These are phyloP conservation scores for Pythium scleroteichum DNA, from an alignment of 352 stramenopile genomes.

Conservation along the genomic window DNA sequence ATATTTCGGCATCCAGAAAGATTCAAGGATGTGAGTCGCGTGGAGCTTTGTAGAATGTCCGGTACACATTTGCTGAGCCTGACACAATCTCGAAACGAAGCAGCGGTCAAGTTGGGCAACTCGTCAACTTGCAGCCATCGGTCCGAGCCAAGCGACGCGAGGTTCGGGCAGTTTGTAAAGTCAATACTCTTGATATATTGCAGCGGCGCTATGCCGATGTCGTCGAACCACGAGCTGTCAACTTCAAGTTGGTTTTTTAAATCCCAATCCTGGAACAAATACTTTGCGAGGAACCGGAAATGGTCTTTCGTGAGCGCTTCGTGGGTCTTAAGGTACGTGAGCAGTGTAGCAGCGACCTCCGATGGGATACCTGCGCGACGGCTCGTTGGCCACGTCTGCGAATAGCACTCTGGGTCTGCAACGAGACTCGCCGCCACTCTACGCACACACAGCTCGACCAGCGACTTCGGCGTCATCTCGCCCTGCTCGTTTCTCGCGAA, in stretches of 20 bases:
- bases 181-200: slow-evolving; percentile 62
- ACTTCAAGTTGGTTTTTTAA: slow-evolving; percentile 49
- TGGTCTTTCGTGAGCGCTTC: slow-evolving; percentile 52
- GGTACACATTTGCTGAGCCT: slow-evolving; percentile 45
- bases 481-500: slow-evolving; percentile 43
- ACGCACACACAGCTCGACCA: slow-evolving; percentile 62
- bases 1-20: slow-evolving; percentile 62
- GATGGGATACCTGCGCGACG: slow-evolving; percentile 23
- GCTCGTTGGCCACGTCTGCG: slow-evolving; percentile 20
- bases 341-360: slow-evolving; percentile 41
- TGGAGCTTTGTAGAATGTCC: slow-evolving; percentile 58
- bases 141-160: slow-evolving; percentile 52
- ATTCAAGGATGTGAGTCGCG: slow-evolving; percentile 52
- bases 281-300: slow-evolving; percentile 56
- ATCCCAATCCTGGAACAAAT: slow-evolving; percentile 62
- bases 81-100: slow-evolving; percentile 52
- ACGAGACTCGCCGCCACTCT: slow-evolving; percentile 49
- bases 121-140: slow-evolving; percentile 36
- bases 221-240: slow-evolving; percentile 68
- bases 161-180: slow-evolving; percentile 50
- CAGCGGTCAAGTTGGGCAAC: slow-evolving; percentile 52
- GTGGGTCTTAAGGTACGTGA: slow-evolving; percentile 59
- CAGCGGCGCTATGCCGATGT: slow-evolving; percentile 38
- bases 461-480: slow-evolving; percentile 47
- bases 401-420: slow-evolving; percentile 34